phyloP scores from a whole-genome alignment of 2,329 filamentous ascomycete species.

The Alternaria sp. region DNA sequence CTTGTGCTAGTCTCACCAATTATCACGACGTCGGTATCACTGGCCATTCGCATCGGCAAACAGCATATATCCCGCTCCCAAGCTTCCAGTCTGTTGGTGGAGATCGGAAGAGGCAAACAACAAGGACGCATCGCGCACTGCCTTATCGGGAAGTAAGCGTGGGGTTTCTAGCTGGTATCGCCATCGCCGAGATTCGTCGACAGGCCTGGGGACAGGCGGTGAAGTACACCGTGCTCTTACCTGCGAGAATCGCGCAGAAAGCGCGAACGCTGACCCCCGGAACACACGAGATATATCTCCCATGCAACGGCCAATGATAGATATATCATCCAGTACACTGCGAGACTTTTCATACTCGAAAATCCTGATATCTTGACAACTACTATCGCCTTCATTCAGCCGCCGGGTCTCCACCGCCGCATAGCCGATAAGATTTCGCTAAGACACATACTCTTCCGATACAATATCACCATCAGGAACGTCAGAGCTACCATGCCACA shows the following conservation, averaged over 20 bases:
- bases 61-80: neutral
- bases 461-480: neutral
- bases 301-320: neutral
- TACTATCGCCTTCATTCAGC: neutral
- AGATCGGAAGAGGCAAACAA: neutral
- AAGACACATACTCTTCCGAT: neutral
- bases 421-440: neutral
- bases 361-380: neutral
- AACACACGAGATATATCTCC: neutral
- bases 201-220: slow-evolving; percentile 12
- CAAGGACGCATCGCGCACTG: slow-evolving; percentile 8
- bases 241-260: neutral
- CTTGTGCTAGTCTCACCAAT: slow-evolving; percentile 15
- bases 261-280: neutral
- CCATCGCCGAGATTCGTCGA: neutral
- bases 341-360: neutral
- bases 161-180: slow-evolving; percentile 3
- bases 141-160: slow-evolving; percentile 1
- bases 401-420: neutral
- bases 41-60: neutral
- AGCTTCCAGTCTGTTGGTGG: neutral
- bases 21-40: slow-evolving; percentile 12
- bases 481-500: slow-evolving; percentile 31
- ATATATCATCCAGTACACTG: neutral
- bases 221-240: slow-evolving; percentile 19